phyloP scores from a whole-genome alignment of 116 monocot genomes.

The Iris pallida region DNA sequence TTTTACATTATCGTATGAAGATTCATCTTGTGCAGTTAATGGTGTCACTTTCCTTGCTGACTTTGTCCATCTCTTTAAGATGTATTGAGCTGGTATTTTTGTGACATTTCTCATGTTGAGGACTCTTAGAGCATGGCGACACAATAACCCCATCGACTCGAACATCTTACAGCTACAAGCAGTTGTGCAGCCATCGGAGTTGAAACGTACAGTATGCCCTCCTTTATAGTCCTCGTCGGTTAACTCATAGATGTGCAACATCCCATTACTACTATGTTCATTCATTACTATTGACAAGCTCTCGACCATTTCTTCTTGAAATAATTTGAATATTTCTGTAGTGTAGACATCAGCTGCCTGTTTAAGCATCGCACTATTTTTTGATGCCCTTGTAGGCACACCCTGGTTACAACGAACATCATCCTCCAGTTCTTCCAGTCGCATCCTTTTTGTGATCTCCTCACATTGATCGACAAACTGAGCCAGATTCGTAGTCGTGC shows the following conservation, averaged over 20 bases:
- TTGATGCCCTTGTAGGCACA: constrained; percentile 9
- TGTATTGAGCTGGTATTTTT: constrained; percentile 19
- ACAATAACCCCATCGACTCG: constrained; percentile 24
- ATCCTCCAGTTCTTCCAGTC: constrained; percentile 13
- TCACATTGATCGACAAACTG: constrained; percentile 12
- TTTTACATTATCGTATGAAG: neutral
- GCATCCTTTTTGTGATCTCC: constrained; percentile 3
- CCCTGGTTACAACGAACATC: constrained; percentile 20
- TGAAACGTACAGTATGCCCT: constrained; percentile 6
- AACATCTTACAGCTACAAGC: constrained; percentile 18
- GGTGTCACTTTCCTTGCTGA: constrained; percentile 14
- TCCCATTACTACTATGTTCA: constrained; percentile 4
- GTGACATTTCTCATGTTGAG: constrained; percentile 13
- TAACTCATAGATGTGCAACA: constrained; percentile 7
- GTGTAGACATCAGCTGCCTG: constrained; percentile 23
- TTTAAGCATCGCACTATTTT: constrained; percentile 18
- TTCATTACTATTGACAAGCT: constrained; percentile 8
- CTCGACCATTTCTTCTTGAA: constrained; percentile 17
- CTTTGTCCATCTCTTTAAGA: constrained; percentile 28
- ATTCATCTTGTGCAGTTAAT: neutral
- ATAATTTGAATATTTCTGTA: constrained; percentile 11
- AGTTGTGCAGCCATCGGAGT: neutral
- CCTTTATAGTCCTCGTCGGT: constrained; percentile 5
- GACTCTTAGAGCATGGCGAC: constrained; percentile 19
- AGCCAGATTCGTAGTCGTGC: constrained; percentile 2